Evolutionary conservation across 2,329 filamentous ascomycete species (phyloP).

Genomic region (Colletotrichum falcatum): DNA sequence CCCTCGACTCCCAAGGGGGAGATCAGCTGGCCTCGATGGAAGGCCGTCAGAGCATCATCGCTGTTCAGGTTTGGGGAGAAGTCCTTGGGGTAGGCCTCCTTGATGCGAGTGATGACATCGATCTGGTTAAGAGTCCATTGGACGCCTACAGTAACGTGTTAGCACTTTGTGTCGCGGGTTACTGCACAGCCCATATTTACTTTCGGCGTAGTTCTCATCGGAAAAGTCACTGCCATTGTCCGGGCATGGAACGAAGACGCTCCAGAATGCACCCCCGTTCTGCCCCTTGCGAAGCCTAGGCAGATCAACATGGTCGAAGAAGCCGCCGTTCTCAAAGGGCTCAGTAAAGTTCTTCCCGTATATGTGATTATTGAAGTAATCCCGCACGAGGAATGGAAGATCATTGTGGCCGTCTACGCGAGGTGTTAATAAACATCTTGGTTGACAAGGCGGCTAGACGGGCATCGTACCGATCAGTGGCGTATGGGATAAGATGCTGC

Average conservation of each 20-base stretch:
- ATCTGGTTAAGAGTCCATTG: conserved; percentile 79
- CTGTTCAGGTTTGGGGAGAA: conserved; percentile 76
- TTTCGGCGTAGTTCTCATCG: conserved; percentile 75
- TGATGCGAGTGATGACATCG: conserved; percentile 76
- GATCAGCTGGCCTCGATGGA: conserved; percentile 73
- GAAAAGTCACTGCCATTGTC: conserved; percentile 78
- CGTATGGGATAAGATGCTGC: conserved; percentile 57
- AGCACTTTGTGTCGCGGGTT: background rate
- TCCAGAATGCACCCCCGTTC: conserved; percentile 93
- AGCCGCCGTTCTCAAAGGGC: conserved; percentile 77
- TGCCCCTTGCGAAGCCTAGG: conserved; percentile 77
- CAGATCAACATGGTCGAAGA: conserved; percentile 81
- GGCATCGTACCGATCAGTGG: conserved; percentile 61
- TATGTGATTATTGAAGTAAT: conserved; percentile 79
- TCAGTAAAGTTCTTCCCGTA: conserved; percentile 79
- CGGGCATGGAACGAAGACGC: conserved; percentile 84
- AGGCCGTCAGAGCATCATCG: conserved; percentile 70
- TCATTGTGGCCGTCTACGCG: conserved; percentile 88
- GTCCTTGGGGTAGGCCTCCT: conserved; percentile 71
- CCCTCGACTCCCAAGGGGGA: conserved; percentile 87
- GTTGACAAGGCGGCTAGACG: background rate
- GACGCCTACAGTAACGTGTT: conserved; percentile 59
- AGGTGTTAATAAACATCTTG: conserved; percentile 9
- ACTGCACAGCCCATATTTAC: conserved; percentile 55
- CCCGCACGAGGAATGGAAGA: conserved; percentile 79